Conservation (phyloP, 2,329 filamentous ascomycete genomes). For the Acarospora socialis region DNA sequence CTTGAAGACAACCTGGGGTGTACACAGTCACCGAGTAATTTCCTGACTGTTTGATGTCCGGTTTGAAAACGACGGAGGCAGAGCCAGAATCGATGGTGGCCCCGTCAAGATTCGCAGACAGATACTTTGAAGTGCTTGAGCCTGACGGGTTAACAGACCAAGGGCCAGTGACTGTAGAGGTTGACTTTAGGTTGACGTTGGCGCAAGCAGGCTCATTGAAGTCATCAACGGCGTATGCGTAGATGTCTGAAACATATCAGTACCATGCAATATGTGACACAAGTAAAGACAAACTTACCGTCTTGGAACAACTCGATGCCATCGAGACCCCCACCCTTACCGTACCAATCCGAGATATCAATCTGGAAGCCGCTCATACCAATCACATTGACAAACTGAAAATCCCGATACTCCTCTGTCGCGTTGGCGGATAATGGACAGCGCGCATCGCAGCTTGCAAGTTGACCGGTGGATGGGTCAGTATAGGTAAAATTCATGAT, state of each 20-base stretch:
- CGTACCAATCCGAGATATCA: constrained; percentile 79
- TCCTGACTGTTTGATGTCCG: constrained; percentile 74
- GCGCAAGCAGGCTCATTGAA: constrained; percentile 84
- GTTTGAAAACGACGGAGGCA: constrained; percentile 61
- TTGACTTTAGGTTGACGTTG: constrained; percentile 48
- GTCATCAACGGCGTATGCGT: constrained; percentile 65
- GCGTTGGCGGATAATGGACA: constrained; percentile 70
- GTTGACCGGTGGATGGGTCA: constrained; percentile 55
- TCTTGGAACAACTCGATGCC: constrained; percentile 80
- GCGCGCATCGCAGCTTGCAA: constrained; percentile 59
- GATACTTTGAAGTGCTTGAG: constrained; percentile 59
- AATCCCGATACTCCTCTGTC: constrained; percentile 63
- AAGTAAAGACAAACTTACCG: constrained; percentile 25
- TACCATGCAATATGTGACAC: constrained; percentile 1
- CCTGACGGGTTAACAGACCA: constrained; percentile 59
- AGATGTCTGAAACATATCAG: constrained; percentile 43
- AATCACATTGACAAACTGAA: constrained; percentile 73
- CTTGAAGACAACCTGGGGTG: constrained; percentile 77
- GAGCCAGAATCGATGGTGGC: constrained; percentile 41
- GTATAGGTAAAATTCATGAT: constrained; percentile 94
- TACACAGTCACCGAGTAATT: constrained; percentile 87
- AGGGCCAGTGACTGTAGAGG: constrained; percentile 53
- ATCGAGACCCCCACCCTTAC: constrained; percentile 66
- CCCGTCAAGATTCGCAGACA: constrained; percentile 50
- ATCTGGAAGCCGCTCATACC: constrained; percentile 80